Percentiles rank a stretch among this genome's conserved stretches.
These are phyloP conservation scores for Arabis alpina DNA, from an alignment of 345 rosid genomes.

Conservation along the genomic window DNA sequence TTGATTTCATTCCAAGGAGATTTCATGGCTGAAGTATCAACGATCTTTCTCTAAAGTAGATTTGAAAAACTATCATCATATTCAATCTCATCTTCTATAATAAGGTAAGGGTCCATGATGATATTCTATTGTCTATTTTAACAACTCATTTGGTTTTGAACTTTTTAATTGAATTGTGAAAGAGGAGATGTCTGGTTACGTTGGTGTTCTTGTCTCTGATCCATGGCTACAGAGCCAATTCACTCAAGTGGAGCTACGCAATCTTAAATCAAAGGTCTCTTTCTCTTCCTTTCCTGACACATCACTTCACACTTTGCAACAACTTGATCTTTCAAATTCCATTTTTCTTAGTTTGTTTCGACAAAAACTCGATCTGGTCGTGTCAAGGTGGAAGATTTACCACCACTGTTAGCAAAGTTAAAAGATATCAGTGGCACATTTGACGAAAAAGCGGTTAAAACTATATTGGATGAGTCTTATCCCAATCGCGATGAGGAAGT, in stretches of 20 bases:
- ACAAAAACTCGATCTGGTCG: constrained; percentile 54
- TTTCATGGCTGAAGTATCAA: neutral
- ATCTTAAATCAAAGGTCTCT: constrained; percentile 79
- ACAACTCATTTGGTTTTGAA: neutral
- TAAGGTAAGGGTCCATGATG: neutral
- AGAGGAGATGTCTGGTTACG: constrained; percentile 70
- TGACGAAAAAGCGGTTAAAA: constrained; percentile 59
- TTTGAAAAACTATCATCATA: constrained; percentile 4
- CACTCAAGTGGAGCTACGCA: constrained; percentile 93
- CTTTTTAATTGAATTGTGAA: neutral
- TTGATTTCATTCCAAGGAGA: constrained; percentile 4
- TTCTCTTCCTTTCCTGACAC: neutral
- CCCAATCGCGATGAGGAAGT: constrained; percentile 54
- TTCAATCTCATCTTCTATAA: constrained; percentile 10
- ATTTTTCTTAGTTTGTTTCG: constrained; percentile 57
- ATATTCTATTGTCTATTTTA: neutral
- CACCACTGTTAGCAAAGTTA: constrained; percentile 57
- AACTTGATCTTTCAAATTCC: constrained; percentile 1
- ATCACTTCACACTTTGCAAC: neutral
- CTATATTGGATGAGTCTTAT: constrained; percentile 53
- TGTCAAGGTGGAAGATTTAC: constrained; percentile 64
- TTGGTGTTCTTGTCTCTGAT: constrained; percentile 90
- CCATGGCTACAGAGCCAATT: constrained; percentile 91
- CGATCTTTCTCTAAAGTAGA: neutral
- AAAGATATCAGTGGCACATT: constrained; percentile 60